Conservation (phyloP, 2,329 filamentous ascomycete genomes). For the Aspergillus niger region DNA sequence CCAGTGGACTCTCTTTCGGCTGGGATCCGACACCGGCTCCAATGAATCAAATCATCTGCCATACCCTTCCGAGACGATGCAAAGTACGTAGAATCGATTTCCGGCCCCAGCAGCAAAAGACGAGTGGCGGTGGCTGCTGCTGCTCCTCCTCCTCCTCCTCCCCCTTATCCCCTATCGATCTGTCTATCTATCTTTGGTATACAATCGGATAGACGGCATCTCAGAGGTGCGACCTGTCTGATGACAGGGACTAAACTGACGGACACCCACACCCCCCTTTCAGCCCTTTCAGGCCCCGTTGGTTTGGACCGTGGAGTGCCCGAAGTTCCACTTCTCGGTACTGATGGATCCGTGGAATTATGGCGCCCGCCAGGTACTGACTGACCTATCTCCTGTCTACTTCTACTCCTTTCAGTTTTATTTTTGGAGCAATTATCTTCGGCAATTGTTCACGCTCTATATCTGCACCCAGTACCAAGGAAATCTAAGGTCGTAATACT, state of each 20-base stretch:
- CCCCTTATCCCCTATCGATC: neutral
- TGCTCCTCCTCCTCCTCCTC: neutral
- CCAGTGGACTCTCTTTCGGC: constrained; percentile 4
- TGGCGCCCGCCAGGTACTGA: constrained; percentile 1
- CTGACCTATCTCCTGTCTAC: neutral
- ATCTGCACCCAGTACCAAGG: neutral
- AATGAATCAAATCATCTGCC: neutral
- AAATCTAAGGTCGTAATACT: neutral
- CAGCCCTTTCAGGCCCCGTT: neutral
- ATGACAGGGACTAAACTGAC: neutral
- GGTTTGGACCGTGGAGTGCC: neutral
- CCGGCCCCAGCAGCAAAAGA: neutral
- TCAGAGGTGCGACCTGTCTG: neutral
- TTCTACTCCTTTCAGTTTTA: no score
- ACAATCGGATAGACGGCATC: neutral
- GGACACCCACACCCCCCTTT: no score
- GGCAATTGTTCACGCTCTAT: neutral
- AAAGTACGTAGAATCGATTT: neutral
- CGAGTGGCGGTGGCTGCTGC: neutral
- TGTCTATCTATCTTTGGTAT: neutral
- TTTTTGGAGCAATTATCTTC: neutral
- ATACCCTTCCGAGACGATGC: no score
- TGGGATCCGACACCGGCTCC: constrained; percentile 8
- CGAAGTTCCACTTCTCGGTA: neutral
- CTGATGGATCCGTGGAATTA: neutral